Evolutionary conservation across 208 protist genomes (phyloP), one percentile per base, ranked within the genome.

Genomic region (Trypanosoma avium): DNA sequence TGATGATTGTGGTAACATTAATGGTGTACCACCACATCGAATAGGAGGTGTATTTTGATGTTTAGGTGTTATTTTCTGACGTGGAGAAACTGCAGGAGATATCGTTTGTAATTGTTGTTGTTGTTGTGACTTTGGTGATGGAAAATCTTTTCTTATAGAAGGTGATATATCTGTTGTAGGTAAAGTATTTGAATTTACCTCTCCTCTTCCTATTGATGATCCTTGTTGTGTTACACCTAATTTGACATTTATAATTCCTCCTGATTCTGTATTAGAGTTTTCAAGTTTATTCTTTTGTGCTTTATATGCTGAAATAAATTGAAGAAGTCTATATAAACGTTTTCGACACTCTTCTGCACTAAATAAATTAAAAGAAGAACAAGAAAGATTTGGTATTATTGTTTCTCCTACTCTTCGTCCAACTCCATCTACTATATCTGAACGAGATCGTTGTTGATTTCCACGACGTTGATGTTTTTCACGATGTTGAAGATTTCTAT

Each of bases 281-380:
- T 46, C 66, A 53, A 19, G 76, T 22, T 62, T 46, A n/a, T 30
- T 38, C 63, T 70, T 74, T 24, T 68, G 36, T 19, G 27, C 36
- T 27, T 70, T 52, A 58, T 87, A 88, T 12, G 26, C 24, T 6
- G 45, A 45, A 29, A 88, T 45, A 53, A 92, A 92, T 13, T 42
- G 27, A 43, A 82, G 71, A 36, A 92, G 42, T 30, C 78, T 74
- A 36, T 79, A 72, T 26, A 92, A 73, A 7, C 78, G 73, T 10
- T 60, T 72, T 10, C 85, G 75, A 58, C 85, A 92, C 29, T 78
- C 71, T 33, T 83, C 79, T 0, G 82, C 76, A 52, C 69, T 61
- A 47, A 88, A 87, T 3, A 92, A 49, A 58, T 69, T 78, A 59
- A 92, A 88, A 2, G 74, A 76, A 19, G 21, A 49, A 27, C 26